Conservation (phyloP, 306 rosid species). For the Acacia melanoxylon region DNA sequence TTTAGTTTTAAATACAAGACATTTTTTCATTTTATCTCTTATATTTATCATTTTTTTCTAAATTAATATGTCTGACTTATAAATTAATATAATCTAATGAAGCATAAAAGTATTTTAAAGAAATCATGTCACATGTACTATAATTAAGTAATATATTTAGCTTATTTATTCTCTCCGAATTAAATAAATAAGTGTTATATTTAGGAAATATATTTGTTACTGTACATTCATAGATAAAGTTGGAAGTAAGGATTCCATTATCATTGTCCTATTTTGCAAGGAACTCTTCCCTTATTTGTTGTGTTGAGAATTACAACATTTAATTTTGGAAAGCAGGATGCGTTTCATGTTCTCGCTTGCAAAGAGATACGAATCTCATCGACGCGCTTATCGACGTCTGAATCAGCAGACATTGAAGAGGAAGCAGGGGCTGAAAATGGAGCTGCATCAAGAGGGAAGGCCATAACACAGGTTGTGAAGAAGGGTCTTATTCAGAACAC, state of each 20-base stretch:
- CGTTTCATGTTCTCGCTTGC: slow-evolving; percentile 77
- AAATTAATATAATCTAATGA: too few species aligned
- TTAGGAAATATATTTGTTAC: neutral
- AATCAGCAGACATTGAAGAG: slow-evolving; percentile 70
- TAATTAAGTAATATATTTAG: too few species aligned
- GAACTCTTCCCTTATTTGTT: neutral
- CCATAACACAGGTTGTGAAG: slow-evolving; percentile 74
- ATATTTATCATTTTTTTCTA: too few species aligned
- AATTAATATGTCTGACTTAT: too few species aligned
- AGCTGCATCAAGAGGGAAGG: slow-evolving; percentile 67
- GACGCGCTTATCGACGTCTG: slow-evolving; percentile 55
- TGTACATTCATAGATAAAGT: neutral
- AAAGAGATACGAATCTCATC: slow-evolving; percentile 80
- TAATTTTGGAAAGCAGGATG: slow-evolving; percentile 54
- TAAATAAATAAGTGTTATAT: too few species aligned
- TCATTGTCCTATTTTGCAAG: neutral
- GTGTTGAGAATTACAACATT: slow-evolving; percentile 27
- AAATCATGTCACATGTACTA: too few species aligned
- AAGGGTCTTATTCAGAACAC: slow-evolving; percentile 84
- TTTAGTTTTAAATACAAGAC: too few species aligned
- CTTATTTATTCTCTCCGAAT: fast-evolving
- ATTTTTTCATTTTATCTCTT: too few species aligned
- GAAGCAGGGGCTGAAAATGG: slow-evolving; percentile 69
- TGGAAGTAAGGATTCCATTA: neutral
- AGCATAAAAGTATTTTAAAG: too few species aligned